phyloP scores from a whole-genome alignment of 1,284 basidiomycete species.

The Irpex rosettiformis region DNA sequence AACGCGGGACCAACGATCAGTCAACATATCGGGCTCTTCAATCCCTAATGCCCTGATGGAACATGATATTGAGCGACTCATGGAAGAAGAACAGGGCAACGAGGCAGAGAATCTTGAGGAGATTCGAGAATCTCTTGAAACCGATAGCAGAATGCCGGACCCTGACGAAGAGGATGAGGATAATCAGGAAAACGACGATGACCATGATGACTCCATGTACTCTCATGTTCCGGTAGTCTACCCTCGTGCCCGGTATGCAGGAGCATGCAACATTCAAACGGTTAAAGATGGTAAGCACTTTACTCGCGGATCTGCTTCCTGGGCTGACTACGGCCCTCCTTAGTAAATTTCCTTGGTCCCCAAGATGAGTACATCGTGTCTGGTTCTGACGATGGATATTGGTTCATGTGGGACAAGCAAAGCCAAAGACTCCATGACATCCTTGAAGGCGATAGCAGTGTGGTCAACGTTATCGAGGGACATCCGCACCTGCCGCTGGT shows the following conservation, averaged over 20 bases:
- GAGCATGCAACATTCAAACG: constrained; percentile 82
- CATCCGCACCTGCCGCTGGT: constrained; percentile 81
- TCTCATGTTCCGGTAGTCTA: constrained; percentile 56
- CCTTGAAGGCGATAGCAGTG: constrained; percentile 76
- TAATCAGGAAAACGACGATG: constrained; percentile 32
- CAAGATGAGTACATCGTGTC: constrained; percentile 77
- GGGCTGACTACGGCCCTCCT: neutral
- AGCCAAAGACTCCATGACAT: constrained; percentile 68
- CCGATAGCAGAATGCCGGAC: neutral
- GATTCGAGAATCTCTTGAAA: neutral
- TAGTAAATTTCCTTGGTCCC: constrained; percentile 84
- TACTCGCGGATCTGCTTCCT: neutral
- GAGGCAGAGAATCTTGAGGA: constrained; percentile 10
- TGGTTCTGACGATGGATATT: constrained; percentile 88
- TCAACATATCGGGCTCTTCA: neutral
- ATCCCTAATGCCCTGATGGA: constrained; percentile 24
- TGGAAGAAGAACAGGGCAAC: constrained; percentile 14
- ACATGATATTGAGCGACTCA: constrained; percentile 25
- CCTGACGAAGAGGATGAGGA: constrained; percentile 21
- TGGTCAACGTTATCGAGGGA: constrained; percentile 87
- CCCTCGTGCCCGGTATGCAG: constrained; percentile 67
- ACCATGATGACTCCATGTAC: constrained; percentile 26
- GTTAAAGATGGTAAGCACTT: constrained; percentile 82
- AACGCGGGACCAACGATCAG: neutral
- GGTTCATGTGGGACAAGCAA: constrained; percentile 82